Evolutionary conservation across 2,329 filamentous ascomycete species (phyloP).

Genomic region (Fusarium bulbicola): DNA sequence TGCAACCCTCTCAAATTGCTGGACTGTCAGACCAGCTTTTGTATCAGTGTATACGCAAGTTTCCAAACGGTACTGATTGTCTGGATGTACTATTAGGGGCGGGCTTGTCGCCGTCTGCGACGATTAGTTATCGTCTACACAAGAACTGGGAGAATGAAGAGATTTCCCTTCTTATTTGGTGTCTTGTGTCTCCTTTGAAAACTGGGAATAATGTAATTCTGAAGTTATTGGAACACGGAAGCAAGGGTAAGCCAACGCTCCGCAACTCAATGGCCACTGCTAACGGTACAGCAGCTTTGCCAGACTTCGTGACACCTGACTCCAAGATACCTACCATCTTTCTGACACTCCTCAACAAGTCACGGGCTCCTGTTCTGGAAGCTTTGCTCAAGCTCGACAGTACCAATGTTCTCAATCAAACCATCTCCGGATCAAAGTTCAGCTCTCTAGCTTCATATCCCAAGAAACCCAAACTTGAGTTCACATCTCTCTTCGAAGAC

Average conservation of each 20-base stretch:
- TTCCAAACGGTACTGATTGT: background rate
- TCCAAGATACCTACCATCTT: slow-evolving; percentile 6
- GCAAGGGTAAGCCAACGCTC: background rate
- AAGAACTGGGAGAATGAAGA: background rate
- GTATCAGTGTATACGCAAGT: slow-evolving; percentile 16
- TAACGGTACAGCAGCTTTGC: background rate
- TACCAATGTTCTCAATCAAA: background rate
- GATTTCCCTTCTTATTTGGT: slow-evolving; percentile 4
- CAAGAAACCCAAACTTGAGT: slow-evolving; percentile 4
- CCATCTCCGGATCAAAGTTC: slow-evolving; percentile 17
- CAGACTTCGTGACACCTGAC: background rate
- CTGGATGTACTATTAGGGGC: background rate
- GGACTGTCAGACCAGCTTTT: background rate
- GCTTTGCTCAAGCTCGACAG: background rate
- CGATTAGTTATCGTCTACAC: background rate
- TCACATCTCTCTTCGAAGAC: slow-evolving; percentile 13
- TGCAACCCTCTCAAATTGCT: background rate
- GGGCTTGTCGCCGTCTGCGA: background rate
- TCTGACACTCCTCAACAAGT: background rate
- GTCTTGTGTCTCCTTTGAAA: background rate
- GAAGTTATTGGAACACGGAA: background rate
- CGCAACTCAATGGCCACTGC: fast-evolving
- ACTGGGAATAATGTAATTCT: slow-evolving; percentile 1
- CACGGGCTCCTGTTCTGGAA: background rate
- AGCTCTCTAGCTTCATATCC: background rate